Evolutionary conservation across 805 yeast genomes (phyloP).

Genomic region (Saturnispora saitoi): DNA sequence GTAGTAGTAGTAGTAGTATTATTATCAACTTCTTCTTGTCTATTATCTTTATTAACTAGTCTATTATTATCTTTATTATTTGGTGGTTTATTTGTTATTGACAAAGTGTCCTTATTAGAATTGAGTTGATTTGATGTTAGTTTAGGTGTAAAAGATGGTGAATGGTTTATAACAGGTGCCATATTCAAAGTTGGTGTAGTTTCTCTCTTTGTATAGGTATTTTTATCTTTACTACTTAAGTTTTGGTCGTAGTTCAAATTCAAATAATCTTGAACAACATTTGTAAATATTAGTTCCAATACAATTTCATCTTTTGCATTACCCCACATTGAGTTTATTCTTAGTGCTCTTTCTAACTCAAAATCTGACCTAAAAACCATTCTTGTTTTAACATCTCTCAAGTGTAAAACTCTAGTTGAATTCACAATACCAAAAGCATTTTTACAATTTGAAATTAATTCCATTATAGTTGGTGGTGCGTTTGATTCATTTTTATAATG

Average conservation of each 20-base stretch:
- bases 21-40: no score
- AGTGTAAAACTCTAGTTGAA: constrained; percentile 27
- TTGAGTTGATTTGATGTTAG: background rate
- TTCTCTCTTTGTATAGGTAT: background rate
- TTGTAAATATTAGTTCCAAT: constrained; percentile 32
- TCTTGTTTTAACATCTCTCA: constrained; percentile 27
- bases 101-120: background rate
- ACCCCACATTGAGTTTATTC: constrained; percentile 15
- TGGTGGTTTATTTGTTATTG: background rate
- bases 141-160: background rate
- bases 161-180: background rate
- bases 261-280: constrained; percentile 22
- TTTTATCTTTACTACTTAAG: constrained; percentile 4
- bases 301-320: constrained; percentile 24
- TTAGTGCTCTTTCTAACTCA: constrained; percentile 40
- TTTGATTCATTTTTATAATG: constrained; percentile 54
- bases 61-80: background rate
- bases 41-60: background rate
- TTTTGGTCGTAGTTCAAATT: constrained; percentile 22
- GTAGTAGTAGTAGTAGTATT: no score
- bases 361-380: constrained; percentile 34
- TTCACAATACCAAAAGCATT: constrained; percentile 55
- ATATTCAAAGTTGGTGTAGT: background rate
- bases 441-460: constrained; percentile 70
- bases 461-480: constrained; percentile 74